A percentile compares a stretch with the other conserved stretches of the same genome.
phyloP scores from a whole-genome alignment of 768 basidiomycete genomes.

The Tylopilus felleus region DNA sequence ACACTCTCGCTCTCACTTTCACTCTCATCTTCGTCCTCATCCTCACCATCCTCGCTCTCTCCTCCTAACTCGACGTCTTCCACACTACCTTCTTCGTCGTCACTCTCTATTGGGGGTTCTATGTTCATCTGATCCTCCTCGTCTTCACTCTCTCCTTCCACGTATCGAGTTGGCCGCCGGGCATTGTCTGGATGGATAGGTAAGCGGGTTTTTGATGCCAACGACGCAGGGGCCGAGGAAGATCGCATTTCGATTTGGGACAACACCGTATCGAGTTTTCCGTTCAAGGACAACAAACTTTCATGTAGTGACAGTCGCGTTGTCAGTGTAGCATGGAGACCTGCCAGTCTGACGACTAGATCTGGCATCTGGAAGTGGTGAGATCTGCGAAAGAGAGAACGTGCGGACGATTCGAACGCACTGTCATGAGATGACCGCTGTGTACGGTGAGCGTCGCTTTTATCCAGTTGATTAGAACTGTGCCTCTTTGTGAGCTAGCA shows the following conservation, averaged over 20 bases:
- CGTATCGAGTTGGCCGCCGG: conserved; percentile 51
- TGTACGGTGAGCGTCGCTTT: conserved; percentile 82
- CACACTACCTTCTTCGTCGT: conserved; percentile 68
- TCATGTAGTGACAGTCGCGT: conserved; percentile 80
- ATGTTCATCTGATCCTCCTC: conserved; percentile 56
- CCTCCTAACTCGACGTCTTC: conserved; percentile 77
- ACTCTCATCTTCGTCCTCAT: conserved; percentile 43
- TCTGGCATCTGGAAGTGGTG: conserved; percentile 72
- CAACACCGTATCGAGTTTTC: conserved; percentile 89
- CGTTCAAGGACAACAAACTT: conserved; percentile 79
- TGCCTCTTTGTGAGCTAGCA: conserved; percentile 75
- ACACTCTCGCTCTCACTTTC: conserved; percentile 42
- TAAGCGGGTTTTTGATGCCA: conserved; percentile 42
- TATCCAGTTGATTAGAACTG: conserved; percentile 69
- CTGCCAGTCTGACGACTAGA: conserved; percentile 81
- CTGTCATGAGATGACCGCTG: conserved; percentile 91
- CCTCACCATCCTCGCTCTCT: conserved; percentile 53
- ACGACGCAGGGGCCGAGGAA: conserved; percentile 59
- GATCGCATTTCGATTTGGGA: conserved; percentile 90
- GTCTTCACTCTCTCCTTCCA: conserved; percentile 79
- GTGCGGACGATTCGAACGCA: conserved; percentile 39
- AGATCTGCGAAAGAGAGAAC: conserved; percentile 6
- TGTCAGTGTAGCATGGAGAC: conserved; percentile 77
- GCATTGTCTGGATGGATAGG: conserved; percentile 33
- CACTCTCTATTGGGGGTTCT: conserved; percentile 60